Evolutionary conservation across 495 filamentous ascomycete species (phyloP), one percentile per base, ranked within the genome.

Genomic region (Lasiosphaeris hirsuta): DNA sequence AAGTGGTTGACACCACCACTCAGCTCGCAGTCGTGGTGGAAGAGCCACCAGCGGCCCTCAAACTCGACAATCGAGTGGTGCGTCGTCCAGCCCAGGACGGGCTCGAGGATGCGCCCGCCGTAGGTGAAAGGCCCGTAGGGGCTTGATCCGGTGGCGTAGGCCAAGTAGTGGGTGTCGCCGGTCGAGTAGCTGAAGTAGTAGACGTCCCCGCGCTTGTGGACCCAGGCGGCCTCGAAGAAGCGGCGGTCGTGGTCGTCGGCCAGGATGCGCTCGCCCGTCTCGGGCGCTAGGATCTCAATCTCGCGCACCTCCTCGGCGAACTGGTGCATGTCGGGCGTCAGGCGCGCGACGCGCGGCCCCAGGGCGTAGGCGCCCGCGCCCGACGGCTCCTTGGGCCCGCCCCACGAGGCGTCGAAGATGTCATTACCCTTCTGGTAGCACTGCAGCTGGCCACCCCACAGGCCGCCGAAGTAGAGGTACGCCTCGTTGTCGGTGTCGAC

Each of bases 171-270:
- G 54, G 86, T 84, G 69, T 90, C 87, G 38, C 87, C 87, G 10
- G 86, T 90, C 59, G 85, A 88, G 72, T 90, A 89, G 38, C 78
- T 82, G 67, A 90, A 89, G 69, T 91, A 91, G 70, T 90, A 90
- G 54, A 67, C 78, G 4, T 76, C 84, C 2, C 77, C 73, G 62
- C 85, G 81, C 66, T 76, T 79, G 62, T 90, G 86, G 81, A 89
- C 81, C 85, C 86, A 90, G 17, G 87, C 81, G 0, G 86, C 87
- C 75, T 90, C 87, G 71, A 90, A 90, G 76, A 90, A 90, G n/a
- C 86, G 74, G 5, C 85, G 63, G 52, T 86, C 84, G 70, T 90
- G 86, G 67, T 90, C 85, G 72, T 85, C 79, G 23, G 85, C 81
- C 1, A 60, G 47, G 46, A 90, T 65, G 1, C 73, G 82, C 67